phyloP scores from a whole-genome alignment of 176 grass and related monocot species.

The Microstegium vimineum region DNA sequence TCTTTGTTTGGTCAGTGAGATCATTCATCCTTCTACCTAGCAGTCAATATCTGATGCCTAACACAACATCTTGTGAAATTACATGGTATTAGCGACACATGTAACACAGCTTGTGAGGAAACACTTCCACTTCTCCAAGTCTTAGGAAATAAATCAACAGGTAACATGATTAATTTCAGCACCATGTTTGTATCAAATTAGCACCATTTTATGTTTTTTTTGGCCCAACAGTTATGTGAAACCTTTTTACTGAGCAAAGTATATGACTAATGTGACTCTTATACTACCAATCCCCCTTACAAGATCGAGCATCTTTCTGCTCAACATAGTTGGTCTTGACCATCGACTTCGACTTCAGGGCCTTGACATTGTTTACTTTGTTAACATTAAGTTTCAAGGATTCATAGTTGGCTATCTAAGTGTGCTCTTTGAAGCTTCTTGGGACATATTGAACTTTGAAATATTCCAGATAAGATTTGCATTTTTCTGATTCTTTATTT shows the following conservation, averaged over 20 bases:
- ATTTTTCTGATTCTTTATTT: not conserved
- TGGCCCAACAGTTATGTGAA: not conserved
- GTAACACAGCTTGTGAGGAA: not conserved
- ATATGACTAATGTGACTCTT: not conserved
- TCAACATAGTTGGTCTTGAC: not conserved
- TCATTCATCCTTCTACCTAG: not conserved
- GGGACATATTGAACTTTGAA: not conserved
- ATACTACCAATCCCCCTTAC: not conserved
- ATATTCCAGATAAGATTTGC: not conserved
- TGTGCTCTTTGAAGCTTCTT: not conserved
- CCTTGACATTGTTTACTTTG: not conserved
- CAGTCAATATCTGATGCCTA: not conserved
- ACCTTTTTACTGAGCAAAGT: not conserved
- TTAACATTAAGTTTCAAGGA: not conserved
- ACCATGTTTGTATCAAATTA: not conserved
- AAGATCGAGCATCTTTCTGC: not conserved
- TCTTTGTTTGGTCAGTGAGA: slow-evolving; percentile 3
- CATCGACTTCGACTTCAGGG: not conserved
- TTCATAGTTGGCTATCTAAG: not conserved
- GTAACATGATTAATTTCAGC: not conserved
- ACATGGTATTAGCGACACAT: not conserved
- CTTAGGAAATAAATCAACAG: slow-evolving; percentile 1
- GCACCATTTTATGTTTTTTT: not conserved
- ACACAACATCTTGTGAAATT: not conserved
- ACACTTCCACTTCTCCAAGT: slow-evolving; percentile 3